Evolutionary conservation across 371 early-diverging fungal species (phyloP), one percentile per base, ranked within the genome.

Genomic region (Fennellomyces sp.): DNA sequence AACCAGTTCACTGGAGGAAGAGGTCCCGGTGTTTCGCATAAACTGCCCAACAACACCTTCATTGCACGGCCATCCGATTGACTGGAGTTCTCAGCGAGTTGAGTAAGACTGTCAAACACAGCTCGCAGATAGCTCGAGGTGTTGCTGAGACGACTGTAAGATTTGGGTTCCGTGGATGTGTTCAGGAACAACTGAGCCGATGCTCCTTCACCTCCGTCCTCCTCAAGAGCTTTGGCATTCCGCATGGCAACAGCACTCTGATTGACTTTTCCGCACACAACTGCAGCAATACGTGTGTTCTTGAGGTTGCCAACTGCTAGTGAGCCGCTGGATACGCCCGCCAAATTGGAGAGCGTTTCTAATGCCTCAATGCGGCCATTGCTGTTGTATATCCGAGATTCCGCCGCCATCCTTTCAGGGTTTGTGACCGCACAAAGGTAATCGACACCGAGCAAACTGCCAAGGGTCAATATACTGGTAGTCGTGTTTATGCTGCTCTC

Each of bases 1-100:
- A 81, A 84, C 86, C 86, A 86, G 39, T 86, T 84, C 8, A 86
- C 86, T 0, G 83, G 73, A 7, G 86, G 84, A 19, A 86, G 61
- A 1, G 86, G 84, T 0, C 83, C 78, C 0, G 80, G 76, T 10
- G 75, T 73, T 0, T 65, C 52, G n/a, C 65, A 53, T 1, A 80
- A 39, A 33, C 66, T 59, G 5, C 48, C 17, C 5, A 80, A 12
- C 3, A 77, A 41, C n/a, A 70, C 38, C 1, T 41, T 59, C 30
- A 30, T 58, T 10, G 35, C 23, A 17, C 19, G 13, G 19, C 15
- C 13, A 42, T 41, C 28, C 12, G 39, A n/a, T 17, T 11, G 36
- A 19, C 7, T 5, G 11, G 49, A 17, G 15, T 48, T 27, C 5
- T 30, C 45, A 3, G 45, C 60, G 3, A 58, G 30, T 8, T 58